phyloP scores from a whole-genome alignment of 805 yeast genomes.

The Candida ficus region DNA sequence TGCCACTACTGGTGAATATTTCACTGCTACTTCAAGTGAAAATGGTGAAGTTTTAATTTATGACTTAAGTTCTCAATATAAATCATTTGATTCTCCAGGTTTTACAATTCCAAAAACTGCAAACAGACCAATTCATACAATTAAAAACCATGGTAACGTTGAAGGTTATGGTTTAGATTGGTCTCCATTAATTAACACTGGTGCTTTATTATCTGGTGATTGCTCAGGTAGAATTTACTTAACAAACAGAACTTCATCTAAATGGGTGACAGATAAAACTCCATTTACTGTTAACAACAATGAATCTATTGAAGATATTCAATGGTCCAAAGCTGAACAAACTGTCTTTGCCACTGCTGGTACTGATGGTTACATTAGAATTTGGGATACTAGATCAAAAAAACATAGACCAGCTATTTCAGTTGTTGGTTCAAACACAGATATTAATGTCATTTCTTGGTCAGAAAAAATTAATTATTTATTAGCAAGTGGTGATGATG shows the following conservation, averaged over 20 bases:
- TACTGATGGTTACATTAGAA: conserved; percentile 82
- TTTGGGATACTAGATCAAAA: conserved; percentile 96
- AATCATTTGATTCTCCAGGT: conserved; percentile 88
- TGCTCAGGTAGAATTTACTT: conserved; percentile 75
- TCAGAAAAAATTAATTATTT: conserved; percentile 80
- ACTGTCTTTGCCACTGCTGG: conserved; percentile 97
- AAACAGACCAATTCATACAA: conserved; percentile 77
- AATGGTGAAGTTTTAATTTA: conserved; percentile 84
- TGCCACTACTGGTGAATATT: conserved; percentile 65
- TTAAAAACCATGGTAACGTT: conserved; percentile 84
- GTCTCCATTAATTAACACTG: conserved; percentile 81
- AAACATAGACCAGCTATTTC: conserved; percentile 88
- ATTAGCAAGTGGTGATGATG: conserved; percentile 94
- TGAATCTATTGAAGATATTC: conserved; percentile 90
- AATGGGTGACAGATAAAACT: conserved; percentile 82
- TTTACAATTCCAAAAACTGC: conserved; percentile 68
- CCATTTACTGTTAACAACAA: conserved; percentile 62
- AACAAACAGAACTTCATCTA: conserved; percentile 69
- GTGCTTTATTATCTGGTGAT: conserved; percentile 86
- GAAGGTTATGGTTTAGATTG: conserved; percentile 98
- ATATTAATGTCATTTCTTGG: conserved; percentile 96
- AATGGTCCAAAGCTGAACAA: conserved; percentile 89
- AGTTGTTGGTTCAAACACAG: conserved; percentile 72
- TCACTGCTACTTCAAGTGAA: conserved; percentile 86
- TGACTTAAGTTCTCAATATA: conserved; percentile 74